These are phyloP conservation scores for Penicillium paxilli DNA, from an alignment of 495 filamentous ascomycete genomes.

Conservation along the genomic window DNA sequence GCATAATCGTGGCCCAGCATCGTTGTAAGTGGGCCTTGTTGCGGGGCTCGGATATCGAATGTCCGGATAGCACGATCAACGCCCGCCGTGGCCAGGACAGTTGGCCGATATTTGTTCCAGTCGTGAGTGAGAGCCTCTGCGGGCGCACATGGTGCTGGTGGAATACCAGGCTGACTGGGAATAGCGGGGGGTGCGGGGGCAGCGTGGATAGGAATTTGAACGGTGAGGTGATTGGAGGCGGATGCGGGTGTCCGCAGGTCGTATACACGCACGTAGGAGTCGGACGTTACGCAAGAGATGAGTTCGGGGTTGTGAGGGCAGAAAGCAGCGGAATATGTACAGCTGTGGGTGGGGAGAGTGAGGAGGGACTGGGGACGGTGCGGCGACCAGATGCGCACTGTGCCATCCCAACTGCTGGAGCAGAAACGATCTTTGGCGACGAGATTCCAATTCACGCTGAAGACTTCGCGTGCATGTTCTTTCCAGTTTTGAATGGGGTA, in stretches of 20 bases:
- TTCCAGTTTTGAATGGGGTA: conserved; percentile 87
- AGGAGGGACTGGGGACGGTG: conserved; percentile 65
- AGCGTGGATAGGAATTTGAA: conserved; percentile 76
- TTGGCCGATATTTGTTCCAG: conserved; percentile 96
- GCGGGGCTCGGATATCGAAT: conserved; percentile 79
- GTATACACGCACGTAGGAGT: conserved; percentile 84
- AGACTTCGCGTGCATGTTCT: conserved; percentile 89
- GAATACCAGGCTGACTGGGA: conserved; percentile 34
- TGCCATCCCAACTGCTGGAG: conserved; percentile 91
- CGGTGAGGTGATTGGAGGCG: conserved; percentile 77
- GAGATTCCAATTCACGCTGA: conserved; percentile 89
- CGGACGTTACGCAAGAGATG: conserved; percentile 78
- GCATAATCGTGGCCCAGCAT: conserved; percentile 90
- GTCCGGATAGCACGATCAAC: conserved; percentile 86
- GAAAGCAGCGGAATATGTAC: conserved; percentile 86
- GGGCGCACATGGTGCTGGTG: conserved; percentile 43
- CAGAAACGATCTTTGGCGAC: conserved; percentile 87
- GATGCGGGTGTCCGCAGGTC: conserved; percentile 82
- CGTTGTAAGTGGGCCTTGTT: conserved; percentile 66
- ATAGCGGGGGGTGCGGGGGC: conserved; percentile 44
- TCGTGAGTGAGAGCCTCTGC: conserved; percentile 90
- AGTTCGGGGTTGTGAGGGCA: conserved; percentile 76
- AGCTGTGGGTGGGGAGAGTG: conserved; percentile 85
- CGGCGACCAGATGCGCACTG: conserved; percentile 89
- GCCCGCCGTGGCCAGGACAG: conserved; percentile 79